A percentile compares a stretch with the other conserved stretches of the same genome.
Conservation (phyloP, 352 stramenopile genomes). For the Globisporangium canariense region DNA sequence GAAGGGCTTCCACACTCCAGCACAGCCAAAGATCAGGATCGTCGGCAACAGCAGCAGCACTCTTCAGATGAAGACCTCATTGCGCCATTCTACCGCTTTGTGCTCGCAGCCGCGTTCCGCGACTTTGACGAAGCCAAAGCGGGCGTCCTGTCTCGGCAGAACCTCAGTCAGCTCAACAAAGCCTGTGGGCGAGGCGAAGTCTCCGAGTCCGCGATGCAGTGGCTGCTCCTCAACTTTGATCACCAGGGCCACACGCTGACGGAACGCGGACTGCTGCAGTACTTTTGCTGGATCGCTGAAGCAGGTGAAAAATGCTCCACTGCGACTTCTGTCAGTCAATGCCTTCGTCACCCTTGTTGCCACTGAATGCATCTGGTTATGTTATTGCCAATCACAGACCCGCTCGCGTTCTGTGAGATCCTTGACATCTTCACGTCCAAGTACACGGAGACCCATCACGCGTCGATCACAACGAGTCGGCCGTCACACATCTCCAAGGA, state of each 20-base stretch:
- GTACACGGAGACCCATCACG: conserved; percentile 56
- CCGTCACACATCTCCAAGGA: conserved; percentile 11
- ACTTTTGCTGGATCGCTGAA: conserved; percentile 69
- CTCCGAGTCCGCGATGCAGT: conserved; percentile 29
- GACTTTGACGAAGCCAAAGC: conserved; percentile 36
- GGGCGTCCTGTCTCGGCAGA: conserved; percentile 25
- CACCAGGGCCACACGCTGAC: conserved; percentile 32
- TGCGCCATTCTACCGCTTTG: conserved; percentile 63
- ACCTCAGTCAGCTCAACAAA: conserved; percentile 49
- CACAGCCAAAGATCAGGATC: neutral
- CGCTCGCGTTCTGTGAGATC: conserved; percentile 50
- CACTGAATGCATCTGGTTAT: too few relatives aligned
- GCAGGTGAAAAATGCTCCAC: conserved; percentile 29
- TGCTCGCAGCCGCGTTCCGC: conserved; percentile 48
- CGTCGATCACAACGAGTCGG: conserved; percentile 32
- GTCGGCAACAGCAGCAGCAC: conserved; percentile 9
- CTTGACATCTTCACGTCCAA: conserved; percentile 57
- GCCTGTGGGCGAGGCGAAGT: conserved; percentile 30
- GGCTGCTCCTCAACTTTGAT: conserved; percentile 61
- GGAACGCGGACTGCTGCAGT: conserved; percentile 54
- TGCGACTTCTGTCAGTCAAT: too few relatives aligned
- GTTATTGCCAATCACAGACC: conserved; percentile 27
- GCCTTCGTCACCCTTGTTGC: too few relatives aligned
- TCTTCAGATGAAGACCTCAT: conserved; percentile 28
- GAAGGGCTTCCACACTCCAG: conserved; percentile 19